These are phyloP conservation scores for Urostyla sp. DNA, from an alignment of 73 alveolate species.

Conservation along the genomic window DNA sequence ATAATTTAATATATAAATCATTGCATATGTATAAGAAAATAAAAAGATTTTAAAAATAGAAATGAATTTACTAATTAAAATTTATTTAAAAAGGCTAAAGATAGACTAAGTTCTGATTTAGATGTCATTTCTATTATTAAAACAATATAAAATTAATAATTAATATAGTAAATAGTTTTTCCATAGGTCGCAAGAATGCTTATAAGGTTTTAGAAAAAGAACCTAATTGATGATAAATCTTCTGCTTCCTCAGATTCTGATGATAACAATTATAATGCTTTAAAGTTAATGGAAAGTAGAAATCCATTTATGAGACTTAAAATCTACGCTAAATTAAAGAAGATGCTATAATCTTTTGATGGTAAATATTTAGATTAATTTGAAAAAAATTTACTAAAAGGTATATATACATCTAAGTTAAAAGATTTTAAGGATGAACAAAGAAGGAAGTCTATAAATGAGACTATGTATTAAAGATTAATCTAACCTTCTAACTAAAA, in stretches of 20 bases:
- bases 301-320: conserved; percentile 3
- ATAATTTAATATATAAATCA: background rate
- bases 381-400: conserved; percentile 11
- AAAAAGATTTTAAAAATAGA: background rate
- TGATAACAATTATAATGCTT: background rate
- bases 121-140: background rate
- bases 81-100: background rate
- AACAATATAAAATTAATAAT: background rate
- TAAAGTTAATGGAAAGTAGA: background rate
- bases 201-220: conserved; percentile 16
- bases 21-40: background rate
- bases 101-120: background rate
- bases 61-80: background rate
- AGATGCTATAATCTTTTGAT: background rate
- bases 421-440: conserved; percentile 6
- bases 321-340: background rate
- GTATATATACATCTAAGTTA: background rate
- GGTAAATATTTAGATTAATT: background rate
- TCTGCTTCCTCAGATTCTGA: conserved; percentile 9
- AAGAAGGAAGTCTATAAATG: no score
- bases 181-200: background rate
- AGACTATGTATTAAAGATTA: no score
- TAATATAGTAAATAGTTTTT: background rate
- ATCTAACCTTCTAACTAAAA: no score
- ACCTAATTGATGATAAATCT: background rate